Evolutionary conservation across 2,329 filamentous ascomycete genomes (phyloP).

Genomic region (Aspergillus candidus): DNA sequence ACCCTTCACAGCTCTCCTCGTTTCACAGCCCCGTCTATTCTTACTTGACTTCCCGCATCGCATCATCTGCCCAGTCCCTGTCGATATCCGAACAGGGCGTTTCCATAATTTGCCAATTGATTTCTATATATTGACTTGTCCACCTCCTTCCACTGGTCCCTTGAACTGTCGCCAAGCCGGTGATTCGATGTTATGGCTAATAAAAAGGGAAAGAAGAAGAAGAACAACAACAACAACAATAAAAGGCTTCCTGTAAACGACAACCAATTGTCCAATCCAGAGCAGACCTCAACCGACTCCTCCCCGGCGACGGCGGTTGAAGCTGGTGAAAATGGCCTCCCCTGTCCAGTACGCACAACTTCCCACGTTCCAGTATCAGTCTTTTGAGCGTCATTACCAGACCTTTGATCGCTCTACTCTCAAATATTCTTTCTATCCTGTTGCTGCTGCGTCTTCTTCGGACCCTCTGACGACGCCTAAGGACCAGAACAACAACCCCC

Average conservation of each 20-base stretch:
- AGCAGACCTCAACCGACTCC: conserved; percentile 16
- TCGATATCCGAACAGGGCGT: conserved; percentile 20
- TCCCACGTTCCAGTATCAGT: conserved; percentile 39
- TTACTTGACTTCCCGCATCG: conserved; percentile 11
- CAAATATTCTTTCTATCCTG: conserved; percentile 33
- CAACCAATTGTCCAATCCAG: conserved; percentile 19
- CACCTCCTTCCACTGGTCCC: conserved; percentile 1
- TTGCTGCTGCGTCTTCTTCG: conserved; percentile 26
- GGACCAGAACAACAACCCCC: conserved; percentile 32
- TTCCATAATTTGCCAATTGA: conserved; percentile 18
- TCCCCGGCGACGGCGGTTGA: conserved; percentile 26
- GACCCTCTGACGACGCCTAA: conserved; percentile 31
- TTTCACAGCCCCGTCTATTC: conserved; percentile 15
- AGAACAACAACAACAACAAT: conserved; percentile 27
- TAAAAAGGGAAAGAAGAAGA: conserved; percentile 32
- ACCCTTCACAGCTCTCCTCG: conserved; percentile 19
- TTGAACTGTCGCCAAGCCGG: conserved; percentile 16
- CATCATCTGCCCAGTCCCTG: conserved; percentile 17
- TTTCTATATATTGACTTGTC: conserved; percentile 16
- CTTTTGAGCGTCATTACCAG: conserved; percentile 39
- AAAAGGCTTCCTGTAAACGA: conserved; percentile 22
- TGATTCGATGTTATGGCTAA: conserved; percentile 34
- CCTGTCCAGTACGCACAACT: conserved; percentile 40
- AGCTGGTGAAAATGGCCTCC: conserved; percentile 31
- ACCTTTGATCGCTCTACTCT: conserved; percentile 37